Percentiles rank a stretch among this genome's conserved stretches.
Evolutionary conservation across 805 yeast genomes (phyloP).

Genomic region (Starmerella khaoyaiensis): DNA sequence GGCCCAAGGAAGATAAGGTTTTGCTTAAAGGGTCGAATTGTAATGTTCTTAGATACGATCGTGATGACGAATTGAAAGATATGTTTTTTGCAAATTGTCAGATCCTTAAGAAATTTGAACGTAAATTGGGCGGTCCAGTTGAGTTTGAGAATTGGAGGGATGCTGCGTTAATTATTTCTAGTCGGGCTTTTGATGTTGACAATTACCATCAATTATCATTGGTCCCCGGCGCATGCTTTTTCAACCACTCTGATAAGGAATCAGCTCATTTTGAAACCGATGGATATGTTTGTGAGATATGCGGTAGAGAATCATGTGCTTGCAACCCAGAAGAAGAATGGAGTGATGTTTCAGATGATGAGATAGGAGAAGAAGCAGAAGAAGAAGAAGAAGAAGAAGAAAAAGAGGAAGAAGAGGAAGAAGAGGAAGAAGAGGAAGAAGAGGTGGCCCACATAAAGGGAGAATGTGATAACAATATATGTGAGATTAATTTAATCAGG

Average conservation of each 20-base stretch:
- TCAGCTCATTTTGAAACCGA: slow-evolving; percentile 54
- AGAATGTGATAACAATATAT: slow-evolving; percentile 35
- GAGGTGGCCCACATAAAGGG: slow-evolving; percentile 20
- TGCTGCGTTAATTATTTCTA: slow-evolving; percentile 52
- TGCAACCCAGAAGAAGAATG: slow-evolving; percentile 4
- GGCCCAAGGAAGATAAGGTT: slow-evolving; percentile 41
- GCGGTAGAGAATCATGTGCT: slow-evolving; percentile 31
- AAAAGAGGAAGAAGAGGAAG: slow-evolving; percentile 14
- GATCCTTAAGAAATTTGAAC: slow-evolving; percentile 29
- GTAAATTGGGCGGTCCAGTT: not conserved
- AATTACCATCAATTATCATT: slow-evolving; percentile 57
- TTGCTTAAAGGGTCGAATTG: slow-evolving; percentile 49
- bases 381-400: slow-evolving; percentile 11
- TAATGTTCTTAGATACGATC: slow-evolving; percentile 45
- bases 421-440: slow-evolving; percentile 10
- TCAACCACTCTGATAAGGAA: slow-evolving; percentile 58
- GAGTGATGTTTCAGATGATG: slow-evolving; percentile 10
- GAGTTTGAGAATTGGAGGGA: slow-evolving; percentile 26
- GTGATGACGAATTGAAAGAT: slow-evolving; percentile 32
- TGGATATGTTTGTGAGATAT: slow-evolving; percentile 37
- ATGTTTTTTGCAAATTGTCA: slow-evolving; percentile 22
- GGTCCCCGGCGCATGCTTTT: slow-evolving; percentile 85
- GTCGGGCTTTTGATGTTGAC: slow-evolving; percentile 76
- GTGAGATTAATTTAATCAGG: slow-evolving; percentile 49
- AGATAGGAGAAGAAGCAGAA: slow-evolving; percentile 11